These are phyloP conservation scores for Fusarium sp. DNA, from an alignment of 2,329 filamentous ascomycete species.

Conservation along the genomic window DNA sequence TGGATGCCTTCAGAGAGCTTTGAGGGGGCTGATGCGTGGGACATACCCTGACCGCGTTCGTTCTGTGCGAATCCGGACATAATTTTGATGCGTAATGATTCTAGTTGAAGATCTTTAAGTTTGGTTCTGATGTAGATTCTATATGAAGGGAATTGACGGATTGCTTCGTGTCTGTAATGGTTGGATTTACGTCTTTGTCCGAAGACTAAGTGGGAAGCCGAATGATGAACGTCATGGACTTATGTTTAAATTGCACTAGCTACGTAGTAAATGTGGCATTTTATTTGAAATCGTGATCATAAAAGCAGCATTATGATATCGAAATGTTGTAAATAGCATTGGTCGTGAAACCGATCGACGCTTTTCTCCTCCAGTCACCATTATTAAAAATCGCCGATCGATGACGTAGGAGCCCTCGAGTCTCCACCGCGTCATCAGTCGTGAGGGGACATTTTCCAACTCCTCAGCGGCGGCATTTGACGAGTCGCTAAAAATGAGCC, in stretches of 20 bases:
- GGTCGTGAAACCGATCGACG: neutral
- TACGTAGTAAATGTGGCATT: neutral
- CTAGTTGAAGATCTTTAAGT: neutral
- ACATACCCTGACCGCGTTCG: conserved; percentile 33
- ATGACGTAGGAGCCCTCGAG: conserved; percentile 8
- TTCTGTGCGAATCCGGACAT: conserved; percentile 28
- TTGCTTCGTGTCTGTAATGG: neutral
- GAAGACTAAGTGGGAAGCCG: neutral
- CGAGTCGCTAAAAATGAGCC: neutral
- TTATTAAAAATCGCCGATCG: neutral
- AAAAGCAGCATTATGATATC: neutral
- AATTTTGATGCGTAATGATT: neutral
- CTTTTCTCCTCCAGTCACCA: neutral
- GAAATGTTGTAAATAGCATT: neutral
- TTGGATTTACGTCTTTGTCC: neutral
- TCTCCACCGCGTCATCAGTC: neutral
- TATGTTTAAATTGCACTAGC: neutral
- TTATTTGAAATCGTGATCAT: neutral
- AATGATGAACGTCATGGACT: neutral
- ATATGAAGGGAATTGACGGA: neutral
- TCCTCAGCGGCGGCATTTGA: neutral
- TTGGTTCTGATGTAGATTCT: neutral
- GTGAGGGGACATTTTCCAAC: neutral
- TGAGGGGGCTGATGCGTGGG: conserved; percentile 40
- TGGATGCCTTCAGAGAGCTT: conserved; percentile 38